These are phyloP conservation scores for Fusarium camptoceras DNA, from an alignment of 2,329 filamentous ascomycete species.

Conservation along the genomic window DNA sequence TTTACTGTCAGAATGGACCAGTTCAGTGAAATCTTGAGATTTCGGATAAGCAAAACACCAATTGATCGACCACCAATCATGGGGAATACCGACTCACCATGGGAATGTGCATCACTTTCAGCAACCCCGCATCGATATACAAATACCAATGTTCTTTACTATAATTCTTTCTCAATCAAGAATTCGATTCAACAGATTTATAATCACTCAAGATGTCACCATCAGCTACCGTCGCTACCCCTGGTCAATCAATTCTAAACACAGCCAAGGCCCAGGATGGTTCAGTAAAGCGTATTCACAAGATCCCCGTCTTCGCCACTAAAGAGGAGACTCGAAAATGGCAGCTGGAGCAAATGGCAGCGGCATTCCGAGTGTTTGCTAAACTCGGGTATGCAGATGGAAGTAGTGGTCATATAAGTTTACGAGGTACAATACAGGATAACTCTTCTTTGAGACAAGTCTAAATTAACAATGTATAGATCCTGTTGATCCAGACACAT, in stretches of 20 bases:
- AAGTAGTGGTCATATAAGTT: conserved; percentile 60
- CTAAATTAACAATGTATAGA: conserved; percentile 46
- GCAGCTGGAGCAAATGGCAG: conserved; percentile 56
- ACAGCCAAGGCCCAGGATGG: conserved; percentile 23
- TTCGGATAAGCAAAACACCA: conserved; percentile 18
- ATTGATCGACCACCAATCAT: conserved; percentile 20
- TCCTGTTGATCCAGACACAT: conserved; percentile 50
- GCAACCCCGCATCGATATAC: conserved; percentile 11
- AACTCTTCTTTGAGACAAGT: fast-evolving
- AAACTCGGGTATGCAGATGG: conserved; percentile 60
- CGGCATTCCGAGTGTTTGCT: conserved; percentile 62
- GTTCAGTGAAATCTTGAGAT: background rate
- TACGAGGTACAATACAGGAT: conserved; percentile 41
- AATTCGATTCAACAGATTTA: background rate
- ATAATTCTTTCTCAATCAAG: background rate
- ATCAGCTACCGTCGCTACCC: conserved; percentile 9
- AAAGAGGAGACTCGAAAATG: conserved; percentile 45
- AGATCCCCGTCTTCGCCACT: conserved; percentile 35
- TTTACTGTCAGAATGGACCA: background rate
- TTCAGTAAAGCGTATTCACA: conserved; percentile 33
- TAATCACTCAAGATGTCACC: conserved; percentile 23
- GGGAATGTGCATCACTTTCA: background rate
- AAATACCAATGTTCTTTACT: background rate
- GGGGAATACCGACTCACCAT: conserved; percentile 10
- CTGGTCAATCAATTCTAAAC: conserved; percentile 22